Evolutionary conservation across 331 rosid genomes (phyloP), one percentile per base, ranked within the genome.

Genomic region (Cydonia oblonga): DNA sequence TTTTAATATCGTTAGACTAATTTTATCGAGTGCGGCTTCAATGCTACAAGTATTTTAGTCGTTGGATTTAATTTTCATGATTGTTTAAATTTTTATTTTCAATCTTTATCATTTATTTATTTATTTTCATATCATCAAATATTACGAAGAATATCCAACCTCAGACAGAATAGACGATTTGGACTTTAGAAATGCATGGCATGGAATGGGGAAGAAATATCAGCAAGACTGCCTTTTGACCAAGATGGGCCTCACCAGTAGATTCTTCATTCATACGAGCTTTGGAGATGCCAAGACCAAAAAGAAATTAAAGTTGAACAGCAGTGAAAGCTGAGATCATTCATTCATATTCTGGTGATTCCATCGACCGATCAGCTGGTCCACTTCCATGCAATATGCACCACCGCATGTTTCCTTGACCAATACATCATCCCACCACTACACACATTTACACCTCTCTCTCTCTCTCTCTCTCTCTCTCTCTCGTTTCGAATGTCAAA

Each of bases 181-280:
- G 19, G 80, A 74, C 85, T 73, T 77, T 24, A 32, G 19, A 58
- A 18, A 60, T 24, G 29, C 64, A 60, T 2, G 66, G 66, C 19
- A 51, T 54, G 2, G n/a, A 19, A 24, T 24, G 54, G 66, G 64
- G 28, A 76, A 49, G 54, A 49, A 78, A 74, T 74, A 69, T 74
- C 80, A 70, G 72, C 73, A 74, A 24, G 71, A 78, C 75, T 4
- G 7, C 40, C 70, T 69, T 81, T 76, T 74, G 80, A 59, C 71
- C 72, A 20, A 2, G 56, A 70, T 26, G 44, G 80, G 77, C 66
- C 40, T 61, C 76, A 60, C 73, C 0, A 11, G 18, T 2, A 26
- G 78, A 78, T 74, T 75, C 80, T 56, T 58, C 53, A 14, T 69
- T 72, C 69, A 2, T 64, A 2, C 1, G 23, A 62, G 72, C 82